A percentile compares a stretch with the other conserved stretches of the same genome.
Evolutionary conservation across 2,329 filamentous ascomycete genomes (phyloP).

Genomic region (Pestalotiopsis sp.): DNA sequence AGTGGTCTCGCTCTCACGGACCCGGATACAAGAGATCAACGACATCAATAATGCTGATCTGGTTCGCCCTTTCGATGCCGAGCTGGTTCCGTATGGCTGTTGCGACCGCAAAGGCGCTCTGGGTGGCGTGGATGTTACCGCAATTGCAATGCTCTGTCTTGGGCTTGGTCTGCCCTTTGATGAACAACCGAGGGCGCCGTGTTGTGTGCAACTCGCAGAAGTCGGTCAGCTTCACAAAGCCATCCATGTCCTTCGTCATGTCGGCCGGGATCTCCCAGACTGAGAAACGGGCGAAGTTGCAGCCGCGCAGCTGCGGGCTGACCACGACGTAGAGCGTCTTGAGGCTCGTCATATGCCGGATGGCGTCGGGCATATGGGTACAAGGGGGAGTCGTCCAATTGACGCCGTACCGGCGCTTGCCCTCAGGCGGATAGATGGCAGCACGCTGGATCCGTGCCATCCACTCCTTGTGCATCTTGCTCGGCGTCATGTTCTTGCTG

Average conservation of each 20-base stretch:
- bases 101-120: not conserved
- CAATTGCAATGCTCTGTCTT: not conserved
- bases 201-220: not conserved
- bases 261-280: not conserved
- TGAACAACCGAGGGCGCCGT: not conserved
- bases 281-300: not conserved
- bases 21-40: not conserved
- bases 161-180: not conserved
- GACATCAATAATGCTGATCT: not conserved
- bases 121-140: not conserved
- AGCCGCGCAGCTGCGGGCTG: not conserved
- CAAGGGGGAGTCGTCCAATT: not conserved
- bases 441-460: not conserved
- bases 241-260: not conserved
- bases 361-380: not conserved
- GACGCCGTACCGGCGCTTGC: not conserved
- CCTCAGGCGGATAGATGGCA: not conserved
- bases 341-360: not conserved
- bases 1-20: not conserved
- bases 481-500: not conserved
- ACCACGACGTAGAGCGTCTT: not conserved
- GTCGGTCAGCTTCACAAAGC: not conserved
- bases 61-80: not conserved
- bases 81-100: not conserved
- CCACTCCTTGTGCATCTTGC: not conserved